Evolutionary conservation across 306 rosid species (phyloP), one percentile per base, ranked within the genome.

Genomic region (Prunus kanzakura): DNA sequence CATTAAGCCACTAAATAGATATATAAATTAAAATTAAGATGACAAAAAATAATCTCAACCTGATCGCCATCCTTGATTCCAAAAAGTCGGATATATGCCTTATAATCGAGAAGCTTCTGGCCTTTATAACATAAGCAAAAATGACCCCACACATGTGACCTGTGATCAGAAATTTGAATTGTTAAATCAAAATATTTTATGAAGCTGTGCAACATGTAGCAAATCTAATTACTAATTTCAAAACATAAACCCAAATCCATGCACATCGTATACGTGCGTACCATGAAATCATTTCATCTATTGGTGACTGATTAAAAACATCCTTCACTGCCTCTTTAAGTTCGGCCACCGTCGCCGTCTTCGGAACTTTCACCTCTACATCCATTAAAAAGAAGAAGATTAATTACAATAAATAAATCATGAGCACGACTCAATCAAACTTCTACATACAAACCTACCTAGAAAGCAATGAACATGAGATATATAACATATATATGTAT

Each of bases 61-160:
- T 85, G 81, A 73, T 85, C 91, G n/a, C 72, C 87, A 61, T 85
- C 89, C 46, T 76, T 75, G 76, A 85, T 78, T 47, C 86, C 91
- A 69, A 78, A 67, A 23, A 54, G 56, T 43, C 80, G 64, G 73
- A 87, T 83, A 54, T 12, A 35, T 20, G 77, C 78, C 67, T 85
- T 82, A 71, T 82, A 77, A 77, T 82, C 78, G 11, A 87, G 71
- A 8, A 85, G 81, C 56, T 85, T 85, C 74, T 64, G 67, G 18
- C 82, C 80, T 49, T 85, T 43, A 49, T 78, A 87, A 78, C 86
- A 55, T 35, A 83, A 81, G 84, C 86, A 85, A 85, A 85, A 87
- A 72, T 85, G 82, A 71, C 89, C 78, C 89, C 91, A 85, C 41
- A 85, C 86, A 81, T 82, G 86, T 64, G 86, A 75, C 89, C 89